Evolutionary conservation across 192 early-diverging fungal species (phyloP).

Genomic region (Backusella parvicylindrica): DNA sequence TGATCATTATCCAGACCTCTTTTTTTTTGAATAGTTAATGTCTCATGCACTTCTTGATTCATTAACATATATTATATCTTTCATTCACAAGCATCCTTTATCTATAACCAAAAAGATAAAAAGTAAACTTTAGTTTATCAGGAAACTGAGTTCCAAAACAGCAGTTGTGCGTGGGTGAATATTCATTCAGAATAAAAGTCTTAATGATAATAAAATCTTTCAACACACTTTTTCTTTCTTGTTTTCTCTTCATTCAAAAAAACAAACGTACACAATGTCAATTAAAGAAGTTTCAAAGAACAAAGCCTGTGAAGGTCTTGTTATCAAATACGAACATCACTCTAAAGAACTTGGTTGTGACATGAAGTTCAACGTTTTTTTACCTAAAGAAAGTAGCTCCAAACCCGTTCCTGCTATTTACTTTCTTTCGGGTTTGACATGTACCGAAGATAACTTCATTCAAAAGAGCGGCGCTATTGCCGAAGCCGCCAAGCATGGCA

Average conservation of each 20-base stretch:
- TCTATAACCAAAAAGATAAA: too few species aligned
- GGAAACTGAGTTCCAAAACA: too few species aligned
- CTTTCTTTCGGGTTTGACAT: constrained; percentile 81
- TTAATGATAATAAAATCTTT: too few species aligned
- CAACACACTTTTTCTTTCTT: neutral
- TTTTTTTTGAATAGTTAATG: too few species aligned
- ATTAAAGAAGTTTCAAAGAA: constrained; percentile 44
- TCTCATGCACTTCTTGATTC: too few species aligned
- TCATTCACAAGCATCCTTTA: too few species aligned
- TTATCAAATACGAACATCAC: constrained; percentile 69
- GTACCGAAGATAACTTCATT: constrained; percentile 87
- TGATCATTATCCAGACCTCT: too few species aligned
- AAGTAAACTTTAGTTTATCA: too few species aligned
- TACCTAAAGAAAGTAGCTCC: constrained; percentile 52
- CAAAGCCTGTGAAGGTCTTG: constrained; percentile 66
- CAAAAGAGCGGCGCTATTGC: constrained; percentile 75
- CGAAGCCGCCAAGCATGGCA: constrained; percentile 59
- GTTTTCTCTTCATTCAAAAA: neutral
- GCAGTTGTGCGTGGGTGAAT: too few species aligned
- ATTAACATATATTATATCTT: too few species aligned
- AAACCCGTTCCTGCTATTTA: constrained; percentile 51
- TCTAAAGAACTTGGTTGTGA: constrained; percentile 59
- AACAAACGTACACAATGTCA: neutral
- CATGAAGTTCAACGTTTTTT: constrained; percentile 78
- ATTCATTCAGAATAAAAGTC: too few species aligned